Base-by-base conservation (phyloP, 2,329 filamentous ascomycete genomes). In the Arthroderma uncinatum region DNA sequence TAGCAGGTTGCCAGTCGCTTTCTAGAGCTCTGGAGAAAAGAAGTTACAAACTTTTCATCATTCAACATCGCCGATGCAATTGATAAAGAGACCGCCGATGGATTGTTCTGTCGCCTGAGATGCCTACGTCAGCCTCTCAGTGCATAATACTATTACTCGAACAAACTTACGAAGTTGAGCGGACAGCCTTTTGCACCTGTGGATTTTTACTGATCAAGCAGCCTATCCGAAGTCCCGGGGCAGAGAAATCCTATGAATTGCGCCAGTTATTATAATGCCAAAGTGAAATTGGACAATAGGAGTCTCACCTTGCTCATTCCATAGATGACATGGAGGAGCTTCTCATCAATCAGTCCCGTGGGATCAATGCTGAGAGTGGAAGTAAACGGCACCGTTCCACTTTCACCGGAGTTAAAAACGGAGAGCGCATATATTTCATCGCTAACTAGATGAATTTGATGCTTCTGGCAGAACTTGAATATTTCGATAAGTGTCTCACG, bases 381-480 rank as follows among this genome's bases (percentile, higher is more conserved):
- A 8, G 71, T 71, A 58, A 82, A 82, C 0, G 68, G 64, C 57
- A 61, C 67, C 36, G 30, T 68, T 59, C 75, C 79, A 1, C 59
- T 64, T 54, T 66, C 73, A 58, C 50, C 78, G 0, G 66, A 63
- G 5, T 71, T 59, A 64, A 74, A 83, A 0, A 76, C 68, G 0
- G 79, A 81, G 3, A 80, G 64, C 1, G 79, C 81, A 62, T 83
- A 83, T 39, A 83, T 77, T 63, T 83, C 81, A 63, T 83, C 80
- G 61, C 74, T 76, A 65, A 83, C 73, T 37, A 83, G 67, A 61
- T 83, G 79, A 9, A 82, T 68, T 1, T 67, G 59, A 59, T 81
- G 66, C 48, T 70, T 71, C 37, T 76, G 66, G 62, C 79, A 81
- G 53, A 82, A 69, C 6, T 64, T 62, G 66, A 81, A 73, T n/a